Evolutionary conservation across 495 filamentous ascomycete species (phyloP), one percentile per base, ranked within the genome.

Genomic region (Penicillium crystallinum): DNA sequence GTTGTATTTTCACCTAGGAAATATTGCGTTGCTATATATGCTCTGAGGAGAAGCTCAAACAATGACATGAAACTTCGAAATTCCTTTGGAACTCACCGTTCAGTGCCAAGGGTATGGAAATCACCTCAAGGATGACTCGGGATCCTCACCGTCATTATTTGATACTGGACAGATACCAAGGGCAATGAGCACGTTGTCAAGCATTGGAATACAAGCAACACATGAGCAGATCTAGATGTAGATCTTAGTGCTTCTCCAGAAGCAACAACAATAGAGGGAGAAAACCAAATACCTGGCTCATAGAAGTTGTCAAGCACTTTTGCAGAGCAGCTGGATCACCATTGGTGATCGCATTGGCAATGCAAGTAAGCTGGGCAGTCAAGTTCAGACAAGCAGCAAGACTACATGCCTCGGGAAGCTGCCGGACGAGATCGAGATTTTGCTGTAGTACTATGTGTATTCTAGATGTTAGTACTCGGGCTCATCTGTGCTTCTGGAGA

Each of bases 151-250:
- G 11, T 25, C 23, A 47, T 41, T 35, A 3, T n/a, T 12, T n/a
- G 23, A 3, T 6, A 40, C 43, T 22, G 57, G 49, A n/a, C 63
- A 66, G 14, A 66, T 11, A 6, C 63, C 60, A 4, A 65, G 44
- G 15, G 56, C 40, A 34, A 40, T 41, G 12, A 66, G 40, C n/a
- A 63, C 27, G 25, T 49, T 57, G 8, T 23, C 37, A 2, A 61
- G n/a, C 0, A 10, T 4, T 1, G 63, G 55, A n/a, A 63, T 27
- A 22, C 63, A 66, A 22, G 57, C 60, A 8, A 53, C 54, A 37
- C 60, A 66, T 6, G 55, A 52, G 31, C 63, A 66, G 6, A 66
- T 57, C 63, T 66, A 46, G 5, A 36, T 10, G 8, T 4, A 14
- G 22, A 14, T 17, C 14, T 35, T n/a, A 41, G 19, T 15, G 11